Percentiles rank a stretch among this genome's conserved stretches.
These are phyloP conservation scores for Cordyceps cicadae DNA, from an alignment of 2,329 filamentous ascomycete genomes.

Conservation along the genomic window DNA sequence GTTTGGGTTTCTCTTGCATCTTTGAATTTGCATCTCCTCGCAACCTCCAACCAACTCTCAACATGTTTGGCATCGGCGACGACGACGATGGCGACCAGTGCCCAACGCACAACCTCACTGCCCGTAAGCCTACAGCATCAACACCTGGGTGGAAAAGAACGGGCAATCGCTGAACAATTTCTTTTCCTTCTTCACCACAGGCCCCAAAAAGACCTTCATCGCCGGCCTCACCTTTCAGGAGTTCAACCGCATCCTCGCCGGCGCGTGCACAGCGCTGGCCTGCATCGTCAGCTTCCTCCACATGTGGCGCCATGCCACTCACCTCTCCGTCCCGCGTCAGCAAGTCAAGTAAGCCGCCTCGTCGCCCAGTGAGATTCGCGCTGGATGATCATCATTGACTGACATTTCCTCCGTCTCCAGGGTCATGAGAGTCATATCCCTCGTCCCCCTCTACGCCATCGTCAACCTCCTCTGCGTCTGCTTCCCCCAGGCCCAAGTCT, in stretches of 20 bases:
- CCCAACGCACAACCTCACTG: conserved; percentile 8
- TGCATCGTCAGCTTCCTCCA: conserved; percentile 22
- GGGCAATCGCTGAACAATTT: neutral
- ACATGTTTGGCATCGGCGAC: conserved; percentile 8
- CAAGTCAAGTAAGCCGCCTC: conserved; percentile 28
- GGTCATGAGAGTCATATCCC: conserved; percentile 33
- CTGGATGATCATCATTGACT: neutral
- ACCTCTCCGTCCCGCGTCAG: conserved; percentile 32
- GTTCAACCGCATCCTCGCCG: conserved; percentile 30
- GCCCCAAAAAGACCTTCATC: conserved; percentile 7
- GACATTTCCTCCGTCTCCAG: conserved; percentile 13
- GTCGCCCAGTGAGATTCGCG: neutral
- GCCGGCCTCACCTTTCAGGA: conserved; percentile 13
- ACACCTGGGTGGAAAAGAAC: neutral
- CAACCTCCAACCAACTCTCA: neutral
- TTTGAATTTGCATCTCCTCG: no score
- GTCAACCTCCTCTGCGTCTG: conserved; percentile 30
- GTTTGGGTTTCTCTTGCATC: neutral
- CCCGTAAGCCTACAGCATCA: conserved; percentile 1
- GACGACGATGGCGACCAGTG: conserved; percentile 9
- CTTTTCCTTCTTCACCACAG: neutral
- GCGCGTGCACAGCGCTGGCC: conserved; percentile 24
- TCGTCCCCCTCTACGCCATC: conserved; percentile 33
- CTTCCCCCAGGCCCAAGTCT: conserved; percentile 30
- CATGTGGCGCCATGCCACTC: conserved; percentile 28